These are phyloP conservation scores for Arthrobotrys entomopaga DNA, from an alignment of 2,329 filamentous ascomycete genomes.

Conservation along the genomic window DNA sequence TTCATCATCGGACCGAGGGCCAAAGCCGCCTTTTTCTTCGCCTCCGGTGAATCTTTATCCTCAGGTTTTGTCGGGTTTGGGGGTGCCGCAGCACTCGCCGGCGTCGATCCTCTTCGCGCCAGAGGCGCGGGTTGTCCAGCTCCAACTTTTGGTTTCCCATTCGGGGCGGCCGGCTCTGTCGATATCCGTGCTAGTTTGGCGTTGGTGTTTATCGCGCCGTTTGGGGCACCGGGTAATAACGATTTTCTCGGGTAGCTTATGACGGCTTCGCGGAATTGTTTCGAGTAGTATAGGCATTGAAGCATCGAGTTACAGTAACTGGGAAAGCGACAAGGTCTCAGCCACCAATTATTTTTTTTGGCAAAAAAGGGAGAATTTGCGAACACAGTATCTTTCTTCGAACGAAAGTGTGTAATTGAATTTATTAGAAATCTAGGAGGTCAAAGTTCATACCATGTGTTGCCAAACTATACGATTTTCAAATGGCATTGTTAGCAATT, in stretches of 20 bases:
- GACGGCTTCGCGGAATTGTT: slow-evolving; percentile 91
- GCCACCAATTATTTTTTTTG: slow-evolving; percentile 33
- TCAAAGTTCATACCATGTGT: slow-evolving; percentile 48
- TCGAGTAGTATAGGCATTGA: slow-evolving; percentile 95
- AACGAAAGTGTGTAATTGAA: slow-evolving; percentile 4
- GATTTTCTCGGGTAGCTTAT: slow-evolving; percentile 80
- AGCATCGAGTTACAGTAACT: slow-evolving; percentile 99
- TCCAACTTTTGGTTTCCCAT: slow-evolving; percentile 45
- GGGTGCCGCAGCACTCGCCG: slow-evolving; percentile 69
- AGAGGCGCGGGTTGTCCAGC: slow-evolving; percentile 29
- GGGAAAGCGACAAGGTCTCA: slow-evolving; percentile 55
- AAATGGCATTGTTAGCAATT: slow-evolving; percentile 33
- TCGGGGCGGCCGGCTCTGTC: slow-evolving; percentile 60
- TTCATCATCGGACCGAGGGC: slow-evolving; percentile 86
- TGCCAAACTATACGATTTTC: slow-evolving; percentile 52
- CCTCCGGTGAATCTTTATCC: slow-evolving; percentile 95
- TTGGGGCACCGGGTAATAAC: slow-evolving; percentile 63
- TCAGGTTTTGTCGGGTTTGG: slow-evolving; percentile 76
- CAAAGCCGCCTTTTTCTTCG: slow-evolving; percentile 96
- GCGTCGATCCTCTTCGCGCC: slow-evolving; percentile 47
- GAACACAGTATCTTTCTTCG: slow-evolving; percentile 9
- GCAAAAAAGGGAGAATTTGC: slow-evolving; percentile 13
- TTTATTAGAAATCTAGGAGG: slow-evolving; percentile 57
- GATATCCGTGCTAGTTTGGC: slow-evolving; percentile 61
- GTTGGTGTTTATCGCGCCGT: slow-evolving; percentile 66